Conservation (phyloP, 139 green algal genomes). For the Desmodesmus armatus region DNA sequence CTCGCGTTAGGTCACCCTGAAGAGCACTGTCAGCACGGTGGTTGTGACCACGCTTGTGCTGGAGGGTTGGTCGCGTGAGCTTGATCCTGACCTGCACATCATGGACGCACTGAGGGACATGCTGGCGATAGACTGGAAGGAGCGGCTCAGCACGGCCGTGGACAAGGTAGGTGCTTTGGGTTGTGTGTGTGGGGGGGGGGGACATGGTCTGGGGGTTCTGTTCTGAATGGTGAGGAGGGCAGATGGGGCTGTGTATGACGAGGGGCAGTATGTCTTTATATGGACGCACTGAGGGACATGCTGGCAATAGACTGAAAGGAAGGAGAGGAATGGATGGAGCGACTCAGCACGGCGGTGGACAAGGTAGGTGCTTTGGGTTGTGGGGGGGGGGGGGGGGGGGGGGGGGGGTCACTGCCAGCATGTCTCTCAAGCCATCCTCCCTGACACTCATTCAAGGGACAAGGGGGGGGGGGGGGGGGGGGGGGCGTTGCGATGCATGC, state of each 20-base stretch:
- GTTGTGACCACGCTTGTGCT: constrained; percentile 91
- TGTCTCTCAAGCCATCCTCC: not conserved
- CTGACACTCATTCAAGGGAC: too few relatives aligned
- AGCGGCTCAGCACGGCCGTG: constrained; percentile 65
- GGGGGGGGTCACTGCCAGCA: not conserved
- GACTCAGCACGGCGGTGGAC: constrained; percentile 67
- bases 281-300: constrained; percentile 78
- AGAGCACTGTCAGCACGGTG: constrained; percentile 63
- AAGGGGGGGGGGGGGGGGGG: too few relatives aligned
- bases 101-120: constrained; percentile 78
- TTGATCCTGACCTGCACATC: constrained; percentile 92
- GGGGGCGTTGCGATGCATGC: too few relatives aligned
- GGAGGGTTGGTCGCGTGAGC: constrained; percentile 89
- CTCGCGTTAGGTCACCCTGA: constrained; percentile 66
- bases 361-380: too few relatives aligned
- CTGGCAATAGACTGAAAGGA: constrained; percentile 65
- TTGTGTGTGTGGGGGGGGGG: too few relatives aligned
- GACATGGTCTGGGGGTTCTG: constrained; percentile 52
- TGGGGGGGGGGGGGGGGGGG: too few relatives aligned
- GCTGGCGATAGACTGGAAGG: constrained; percentile 63
- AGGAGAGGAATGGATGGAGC: too few relatives aligned
- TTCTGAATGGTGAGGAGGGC: not conserved
- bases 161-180: too few relatives aligned
- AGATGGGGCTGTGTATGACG: too few relatives aligned
- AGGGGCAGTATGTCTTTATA: too few relatives aligned